These are phyloP conservation scores for Calonectria fujianensis DNA, from an alignment of 2,329 filamentous ascomycete species.

Conservation along the genomic window DNA sequence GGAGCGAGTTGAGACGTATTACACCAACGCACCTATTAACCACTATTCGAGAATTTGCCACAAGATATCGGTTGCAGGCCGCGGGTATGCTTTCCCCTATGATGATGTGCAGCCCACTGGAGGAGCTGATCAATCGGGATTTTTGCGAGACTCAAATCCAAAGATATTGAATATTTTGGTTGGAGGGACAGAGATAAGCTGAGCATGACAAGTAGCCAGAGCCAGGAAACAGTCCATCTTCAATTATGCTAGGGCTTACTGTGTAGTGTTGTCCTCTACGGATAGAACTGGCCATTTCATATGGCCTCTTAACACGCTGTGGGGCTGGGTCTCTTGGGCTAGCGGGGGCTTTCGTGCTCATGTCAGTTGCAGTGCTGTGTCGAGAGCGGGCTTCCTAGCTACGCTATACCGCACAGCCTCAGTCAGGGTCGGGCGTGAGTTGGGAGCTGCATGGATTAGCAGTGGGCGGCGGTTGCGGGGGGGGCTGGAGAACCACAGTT, in stretches of 20 bases:
- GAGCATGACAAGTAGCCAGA: background rate
- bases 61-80: conserved; percentile 73
- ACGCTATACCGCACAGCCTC: background rate
- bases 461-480: background rate
- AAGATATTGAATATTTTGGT: conserved; percentile 74
- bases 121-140: conserved; percentile 77
- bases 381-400: background rate
- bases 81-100: conserved; percentile 83
- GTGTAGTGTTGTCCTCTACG: background rate
- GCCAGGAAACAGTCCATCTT: background rate
- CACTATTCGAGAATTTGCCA: conserved; percentile 81
- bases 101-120: conserved; percentile 78
- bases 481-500: background rate
- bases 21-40: conserved; percentile 74
- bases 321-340: background rate
- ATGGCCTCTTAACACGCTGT: background rate
- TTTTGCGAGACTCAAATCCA: conserved; percentile 75
- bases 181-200: conserved; percentile 61
- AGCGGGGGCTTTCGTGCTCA: background rate
- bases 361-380: background rate
- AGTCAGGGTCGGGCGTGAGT: background rate
- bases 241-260: background rate
- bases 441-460: background rate
- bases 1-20: conserved; percentile 71
- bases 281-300: background rate